These are phyloP conservation scores for Fusarium nelsonii DNA, from an alignment of 2,329 filamentous ascomycete species.

Conservation along the genomic window DNA sequence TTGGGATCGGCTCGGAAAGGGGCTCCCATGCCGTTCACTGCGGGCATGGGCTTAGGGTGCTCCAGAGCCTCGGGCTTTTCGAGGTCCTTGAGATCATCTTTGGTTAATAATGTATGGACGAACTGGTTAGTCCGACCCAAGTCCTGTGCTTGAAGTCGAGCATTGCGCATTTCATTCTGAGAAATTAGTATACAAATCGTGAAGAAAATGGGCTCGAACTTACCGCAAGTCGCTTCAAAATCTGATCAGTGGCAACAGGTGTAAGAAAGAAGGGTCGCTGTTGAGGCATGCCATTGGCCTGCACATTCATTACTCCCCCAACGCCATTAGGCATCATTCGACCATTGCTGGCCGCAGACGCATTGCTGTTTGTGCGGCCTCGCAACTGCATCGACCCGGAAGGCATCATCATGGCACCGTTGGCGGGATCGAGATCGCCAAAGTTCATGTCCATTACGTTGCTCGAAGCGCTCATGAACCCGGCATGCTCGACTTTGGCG, in stretches of 20 bases:
- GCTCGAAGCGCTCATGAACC: conserved; percentile 79
- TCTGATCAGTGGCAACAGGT: conserved; percentile 92
- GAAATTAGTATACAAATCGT: conserved; percentile 37
- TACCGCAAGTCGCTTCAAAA: conserved; percentile 74
- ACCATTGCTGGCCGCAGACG: conserved; percentile 71
- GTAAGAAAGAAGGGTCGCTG: conserved; percentile 88
- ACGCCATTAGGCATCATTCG: conserved; percentile 67
- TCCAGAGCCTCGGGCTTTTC: conserved; percentile 65
- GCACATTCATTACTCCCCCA: conserved; percentile 57
- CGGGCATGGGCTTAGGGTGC: conserved; percentile 59
- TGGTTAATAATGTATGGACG: conserved; percentile 79
- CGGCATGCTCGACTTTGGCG: conserved; percentile 95
- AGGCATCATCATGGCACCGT: conserved; percentile 77
- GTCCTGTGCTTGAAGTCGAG: conserved; percentile 88
- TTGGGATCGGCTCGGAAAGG: conserved; percentile 79
- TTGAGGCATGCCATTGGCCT: conserved; percentile 72
- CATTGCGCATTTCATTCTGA: conserved; percentile 90
- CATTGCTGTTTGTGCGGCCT: conserved; percentile 76
- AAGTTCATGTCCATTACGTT: conserved; percentile 91
- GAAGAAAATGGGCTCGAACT: conserved; percentile 20
- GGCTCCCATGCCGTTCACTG: conserved; percentile 64
- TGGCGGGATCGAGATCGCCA: conserved; percentile 87
- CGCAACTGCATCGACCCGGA: conserved; percentile 77
- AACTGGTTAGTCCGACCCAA: conserved; percentile 86
- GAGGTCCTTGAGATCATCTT: conserved; percentile 73